phyloP scores from a whole-genome alignment of 2,329 filamentous ascomycete genomes.

The Fusarium globosum region DNA sequence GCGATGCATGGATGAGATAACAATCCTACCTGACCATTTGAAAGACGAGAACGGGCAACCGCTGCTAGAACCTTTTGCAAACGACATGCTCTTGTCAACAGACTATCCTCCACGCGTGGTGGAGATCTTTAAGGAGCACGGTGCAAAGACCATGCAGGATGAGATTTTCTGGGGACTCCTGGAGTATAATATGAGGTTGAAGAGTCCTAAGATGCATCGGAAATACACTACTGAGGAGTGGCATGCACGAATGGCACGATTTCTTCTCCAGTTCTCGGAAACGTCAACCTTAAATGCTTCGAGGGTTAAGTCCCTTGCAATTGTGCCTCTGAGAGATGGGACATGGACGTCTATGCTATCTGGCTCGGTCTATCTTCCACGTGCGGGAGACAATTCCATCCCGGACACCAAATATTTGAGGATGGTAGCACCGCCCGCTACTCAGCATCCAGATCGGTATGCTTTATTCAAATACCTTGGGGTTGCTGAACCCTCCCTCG shows the following conservation, averaged over 20 bases:
- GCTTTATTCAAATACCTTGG: not conserved
- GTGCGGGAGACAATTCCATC: not conserved
- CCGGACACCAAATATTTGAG: fast-evolving
- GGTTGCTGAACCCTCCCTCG: not conserved
- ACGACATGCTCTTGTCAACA: fast-evolving
- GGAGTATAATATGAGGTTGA: fast-evolving
- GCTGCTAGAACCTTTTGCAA: not conserved
- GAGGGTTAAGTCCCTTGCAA: not conserved
- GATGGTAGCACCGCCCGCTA: not conserved
- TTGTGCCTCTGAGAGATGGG: not conserved
- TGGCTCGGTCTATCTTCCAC: not conserved
- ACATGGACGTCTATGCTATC: not conserved
- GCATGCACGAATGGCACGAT: not conserved
- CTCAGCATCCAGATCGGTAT: not conserved
- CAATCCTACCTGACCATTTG: not conserved
- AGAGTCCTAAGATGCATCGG: fast-evolving
- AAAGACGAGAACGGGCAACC: not conserved
- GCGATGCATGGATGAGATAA: not conserved
- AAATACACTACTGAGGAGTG: not conserved
- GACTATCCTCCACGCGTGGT: not conserved
- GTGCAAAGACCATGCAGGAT: not conserved
- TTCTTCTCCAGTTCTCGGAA: fast-evolving
- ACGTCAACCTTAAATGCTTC: not conserved
- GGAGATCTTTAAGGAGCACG: not conserved
- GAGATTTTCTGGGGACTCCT: not conserved